Evolutionary conservation across 257 asterid genomes (phyloP).

Genomic region (Petunia axillaris): DNA sequence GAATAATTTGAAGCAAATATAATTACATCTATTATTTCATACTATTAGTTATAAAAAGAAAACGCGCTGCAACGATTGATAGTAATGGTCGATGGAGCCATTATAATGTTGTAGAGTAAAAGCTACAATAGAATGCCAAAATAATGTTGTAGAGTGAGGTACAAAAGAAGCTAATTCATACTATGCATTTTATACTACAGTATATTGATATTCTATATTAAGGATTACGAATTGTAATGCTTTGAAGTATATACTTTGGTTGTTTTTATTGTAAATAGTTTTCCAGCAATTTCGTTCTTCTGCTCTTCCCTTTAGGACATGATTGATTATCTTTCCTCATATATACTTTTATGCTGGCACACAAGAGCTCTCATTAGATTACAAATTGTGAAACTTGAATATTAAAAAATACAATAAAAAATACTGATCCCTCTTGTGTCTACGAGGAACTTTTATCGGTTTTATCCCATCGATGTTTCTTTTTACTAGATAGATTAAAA

Average conservation of each 20-base stretch:
- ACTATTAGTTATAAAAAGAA: too few relatives aligned
- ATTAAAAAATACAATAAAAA: too few relatives aligned
- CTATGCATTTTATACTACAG: neutral
- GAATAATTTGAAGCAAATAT: too few relatives aligned
- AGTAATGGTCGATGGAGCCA: neutral
- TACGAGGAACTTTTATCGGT: neutral
- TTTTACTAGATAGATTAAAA: neutral
- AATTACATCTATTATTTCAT: too few relatives aligned
- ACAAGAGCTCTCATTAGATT: neutral
- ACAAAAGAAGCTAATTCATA: neutral
- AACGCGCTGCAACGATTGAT: neutral
- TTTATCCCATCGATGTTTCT: neutral
- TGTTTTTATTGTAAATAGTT: neutral
- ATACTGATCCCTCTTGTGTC: neutral
- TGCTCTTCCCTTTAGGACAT: neutral
- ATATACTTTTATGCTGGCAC: too few relatives aligned
- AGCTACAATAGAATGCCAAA: neutral
- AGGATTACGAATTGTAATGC: too few relatives aligned
- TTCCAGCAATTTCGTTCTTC: neutral
- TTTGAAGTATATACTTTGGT: neutral
- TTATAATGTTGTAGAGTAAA: neutral
- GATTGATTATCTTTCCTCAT: neutral
- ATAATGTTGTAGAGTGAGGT: neutral
- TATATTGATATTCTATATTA: too few relatives aligned
- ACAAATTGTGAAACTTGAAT: neutral